Evolutionary conservation across 805 yeast species (phyloP).

Genomic region (Metschnikowia picachoensis): DNA sequence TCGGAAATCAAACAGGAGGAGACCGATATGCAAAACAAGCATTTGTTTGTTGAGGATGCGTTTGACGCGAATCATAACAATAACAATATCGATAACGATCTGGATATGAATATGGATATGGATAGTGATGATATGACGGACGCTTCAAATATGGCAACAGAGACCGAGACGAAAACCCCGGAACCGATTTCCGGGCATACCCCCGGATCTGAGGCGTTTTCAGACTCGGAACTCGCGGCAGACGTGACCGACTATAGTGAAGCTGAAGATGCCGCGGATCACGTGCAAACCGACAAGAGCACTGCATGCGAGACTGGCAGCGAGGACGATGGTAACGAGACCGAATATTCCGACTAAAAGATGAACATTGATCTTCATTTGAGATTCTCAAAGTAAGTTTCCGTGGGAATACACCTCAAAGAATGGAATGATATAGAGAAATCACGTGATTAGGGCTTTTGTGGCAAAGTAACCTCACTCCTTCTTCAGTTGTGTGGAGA

Average conservation of each 20-base stretch:
- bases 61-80: too few relatives aligned
- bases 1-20: too few relatives aligned
- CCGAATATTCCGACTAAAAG: conserved; percentile 14
- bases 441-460: too few relatives aligned
- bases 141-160: not conserved
- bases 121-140: not conserved
- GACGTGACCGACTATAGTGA: conserved; percentile 5
- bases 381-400: too few relatives aligned
- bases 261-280: conserved; percentile 3
- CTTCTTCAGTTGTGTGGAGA: conserved; percentile 8
- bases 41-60: too few relatives aligned
- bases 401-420: too few relatives aligned
- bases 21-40: too few relatives aligned
- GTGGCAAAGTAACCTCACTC: too few relatives aligned
- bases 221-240: not conserved
- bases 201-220: not conserved
- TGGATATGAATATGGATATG: too few relatives aligned
- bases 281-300: conserved; percentile 3
- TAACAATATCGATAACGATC: not conserved
- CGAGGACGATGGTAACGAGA: conserved; percentile 10
- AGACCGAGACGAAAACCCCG: not conserved
- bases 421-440: not conserved
- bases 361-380: too few relatives aligned
- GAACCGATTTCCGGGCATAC: not conserved
- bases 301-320: not conserved